Evolutionary conservation across 805 yeast species (phyloP).

Genomic region (Cyberlindnera amylophila): DNA sequence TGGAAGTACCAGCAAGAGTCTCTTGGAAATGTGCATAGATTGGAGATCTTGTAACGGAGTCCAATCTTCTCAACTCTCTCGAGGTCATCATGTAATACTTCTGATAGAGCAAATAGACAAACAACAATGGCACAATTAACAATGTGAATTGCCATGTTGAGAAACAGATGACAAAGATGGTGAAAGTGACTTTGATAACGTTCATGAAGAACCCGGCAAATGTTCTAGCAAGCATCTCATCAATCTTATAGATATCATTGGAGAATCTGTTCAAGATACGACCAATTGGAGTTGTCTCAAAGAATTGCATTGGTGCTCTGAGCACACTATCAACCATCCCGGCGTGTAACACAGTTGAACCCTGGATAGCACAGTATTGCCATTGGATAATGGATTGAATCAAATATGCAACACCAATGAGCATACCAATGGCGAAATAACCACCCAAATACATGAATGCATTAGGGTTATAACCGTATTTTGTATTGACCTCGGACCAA

Average conservation of each 20-base stretch:
- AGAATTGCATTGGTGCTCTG: constrained; percentile 92
- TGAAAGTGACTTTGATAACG: constrained; percentile 61
- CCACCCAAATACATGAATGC: constrained; percentile 69
- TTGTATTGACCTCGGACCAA: constrained; percentile 91
- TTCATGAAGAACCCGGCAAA: constrained; percentile 66
- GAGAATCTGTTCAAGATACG: constrained; percentile 88
- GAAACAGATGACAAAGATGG: constrained; percentile 72
- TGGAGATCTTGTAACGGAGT: constrained; percentile 76
- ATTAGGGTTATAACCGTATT: constrained; percentile 64
- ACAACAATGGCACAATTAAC: constrained; percentile 63
- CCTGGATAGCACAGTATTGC: constrained; percentile 79
- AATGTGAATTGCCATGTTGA: constrained; percentile 86
- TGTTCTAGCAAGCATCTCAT: constrained; percentile 69
- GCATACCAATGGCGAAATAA: constrained; percentile 71
- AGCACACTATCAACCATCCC: constrained; percentile 70
- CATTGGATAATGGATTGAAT: constrained; percentile 67
- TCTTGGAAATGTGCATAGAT: constrained; percentile 84
- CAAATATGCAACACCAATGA: constrained; percentile 56
- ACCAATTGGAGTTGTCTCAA: constrained; percentile 95
- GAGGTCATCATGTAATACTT: constrained; percentile 73
- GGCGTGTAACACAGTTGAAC: constrained; percentile 73
- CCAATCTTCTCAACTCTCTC: constrained; percentile 78
- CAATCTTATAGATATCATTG: constrained; percentile 85
- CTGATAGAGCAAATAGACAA: constrained; percentile 68
- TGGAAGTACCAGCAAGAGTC: constrained; percentile 68